Evolutionary conservation across 148 eudicot genomes (phyloP).

Genomic region (Pouteria glomerata): DNA sequence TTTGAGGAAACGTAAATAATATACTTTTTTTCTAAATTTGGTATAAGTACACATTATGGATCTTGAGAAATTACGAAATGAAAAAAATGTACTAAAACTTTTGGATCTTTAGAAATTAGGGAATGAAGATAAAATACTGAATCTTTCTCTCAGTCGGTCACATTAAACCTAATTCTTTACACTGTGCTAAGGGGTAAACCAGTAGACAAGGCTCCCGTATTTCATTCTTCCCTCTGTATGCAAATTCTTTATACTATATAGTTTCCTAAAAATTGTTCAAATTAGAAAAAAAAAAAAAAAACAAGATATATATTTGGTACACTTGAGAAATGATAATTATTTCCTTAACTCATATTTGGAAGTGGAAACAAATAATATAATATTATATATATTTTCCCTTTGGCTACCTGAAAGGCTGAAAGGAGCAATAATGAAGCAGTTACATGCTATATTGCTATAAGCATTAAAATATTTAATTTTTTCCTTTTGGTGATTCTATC

Average conservation of each 20-base stretch:
- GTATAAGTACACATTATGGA: background rate
- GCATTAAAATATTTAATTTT: background rate
- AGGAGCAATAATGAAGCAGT: background rate
- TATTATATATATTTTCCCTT: no score
- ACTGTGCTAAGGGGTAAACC: no score
- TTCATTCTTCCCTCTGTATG: no score
- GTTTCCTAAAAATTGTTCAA: background rate
- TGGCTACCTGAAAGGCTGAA: background rate
- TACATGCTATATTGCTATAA: background rate
- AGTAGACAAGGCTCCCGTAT: no score
- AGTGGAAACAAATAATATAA: no score
- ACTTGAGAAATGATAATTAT: background rate
- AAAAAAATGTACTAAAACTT: no score
- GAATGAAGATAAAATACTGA: background rate
- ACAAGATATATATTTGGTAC: background rate
- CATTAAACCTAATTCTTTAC: background rate
- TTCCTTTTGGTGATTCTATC: no score
- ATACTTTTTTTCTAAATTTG: background rate
- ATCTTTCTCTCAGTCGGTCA: background rate
- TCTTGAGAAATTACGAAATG: no score
- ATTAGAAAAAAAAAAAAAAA: no score
- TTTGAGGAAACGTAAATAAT: background rate
- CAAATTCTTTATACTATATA: no score
- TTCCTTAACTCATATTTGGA: no score
- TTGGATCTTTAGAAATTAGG: background rate